Evolutionary conservation across 2,329 filamentous ascomycete species (phyloP), one percentile per base, ranked within the genome.

Genomic region (Colletotrichum sp.): DNA sequence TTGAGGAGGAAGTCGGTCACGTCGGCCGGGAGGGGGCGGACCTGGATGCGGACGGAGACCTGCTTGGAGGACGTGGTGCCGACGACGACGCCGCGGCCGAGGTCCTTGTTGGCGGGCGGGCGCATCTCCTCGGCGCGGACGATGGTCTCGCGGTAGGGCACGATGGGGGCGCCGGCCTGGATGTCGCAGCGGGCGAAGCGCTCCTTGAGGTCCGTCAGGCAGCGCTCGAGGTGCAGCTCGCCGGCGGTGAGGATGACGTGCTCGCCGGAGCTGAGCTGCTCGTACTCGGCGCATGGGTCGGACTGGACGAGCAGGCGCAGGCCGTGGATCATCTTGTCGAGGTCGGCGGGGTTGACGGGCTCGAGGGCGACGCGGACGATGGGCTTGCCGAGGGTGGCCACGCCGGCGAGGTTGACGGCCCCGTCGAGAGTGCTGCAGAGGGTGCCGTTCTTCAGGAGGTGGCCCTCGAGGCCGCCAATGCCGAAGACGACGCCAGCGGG

Each of bases 301-400:
- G 96, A 98, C 82, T 98, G 96, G 36, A 98, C 96, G 1, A 99
- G 91, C 21, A 99, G 87, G 77, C 93, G 93, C 68, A 99, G 87
- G 0, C 97, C 97, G 8, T 92, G 90, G 72, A 99, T 96, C 96
- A 99, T 98, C 86, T 98, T 98, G 83, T 97, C 94, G 26, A 99
- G 88, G 82, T 99, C 96, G 30, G 92, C 93, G 0, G 97, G 97
- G 83, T 97, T 98, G 71, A 93, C 93, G 0, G 97, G 97, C 83
- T 99, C 97, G n/a, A 99, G 88, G 0, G 97, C 96, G 24, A 99
- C 96, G 67, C 97, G 94, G 8, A 99, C 97, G 78, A 99, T 99
- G 2, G 97, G 97, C 70, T 96, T 94, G 6, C 94, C 94, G 36
- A 92, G 92, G 84, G 96, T 92, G 71, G 87, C 89, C 18, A 99